Evolutionary conservation across 129 eudicot genomes (phyloP).

Genomic region (sunflower (Helianthus annuus)): HanXRQr2.0-SUNRISE NC_035446.2:90570143-90570642

Average conservation of each 20-base stretch:
- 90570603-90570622: too few species aligned
- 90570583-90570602: not conserved
- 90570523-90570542: slow-evolving; percentile 47
- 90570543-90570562: slow-evolving; percentile 49
- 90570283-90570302: slow-evolving; percentile 53
- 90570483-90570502: slow-evolving; percentile 41
- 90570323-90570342: slow-evolving; percentile 42
- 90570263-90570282: slow-evolving; percentile 47
- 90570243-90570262: slow-evolving; percentile 61
- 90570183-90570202: slow-evolving; percentile 43
- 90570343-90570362: slow-evolving; percentile 1
- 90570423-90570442: not conserved
- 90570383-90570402: slow-evolving; percentile 9
- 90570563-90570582: not conserved
- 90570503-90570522: slow-evolving; percentile 45
- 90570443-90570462: slow-evolving; percentile 42
- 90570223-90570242: slow-evolving; percentile 55
- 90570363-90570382: too few species aligned
- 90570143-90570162: slow-evolving; percentile 29
- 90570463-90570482: slow-evolving; percentile 15
- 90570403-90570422: not conserved
- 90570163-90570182: slow-evolving; percentile 42
- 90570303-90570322: slow-evolving; percentile 31
- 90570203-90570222: slow-evolving; percentile 51
- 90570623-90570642: too few species aligned